Evolutionary conservation across 2,329 filamentous ascomycete genomes (phyloP), one percentile per base, ranked within the genome.

Genomic region (Ceratocystis eucalypticola): DNA sequence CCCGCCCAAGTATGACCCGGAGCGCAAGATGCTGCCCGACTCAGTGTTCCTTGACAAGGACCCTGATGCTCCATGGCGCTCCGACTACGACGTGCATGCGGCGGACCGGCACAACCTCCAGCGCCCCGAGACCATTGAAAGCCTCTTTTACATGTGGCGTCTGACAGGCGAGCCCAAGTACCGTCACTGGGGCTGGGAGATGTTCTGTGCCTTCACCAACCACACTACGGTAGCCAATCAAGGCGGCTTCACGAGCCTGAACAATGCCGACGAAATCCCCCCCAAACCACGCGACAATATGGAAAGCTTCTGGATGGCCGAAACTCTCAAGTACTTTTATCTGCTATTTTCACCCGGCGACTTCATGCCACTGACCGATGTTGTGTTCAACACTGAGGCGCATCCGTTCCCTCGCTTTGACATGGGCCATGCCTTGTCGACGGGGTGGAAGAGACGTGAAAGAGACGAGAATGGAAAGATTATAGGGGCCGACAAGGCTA

Each of bases 271-370:
- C 70, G 76, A 77, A 4, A 76, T 94, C 8, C 91, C 92, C 22
- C 85, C 91, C 0, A 75, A 79, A 15, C 78, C 80, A 59, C 81
- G 85, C 68, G 93, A 99, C 76, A 97, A 97, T 71, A 96, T 99
- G 93, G 94, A 99, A 78, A 95, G 91, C 74, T 97, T 97, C 77
- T 99, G 94, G 94, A 83, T 99, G 80, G 92, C 94, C 61, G 94
- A 99, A 78, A 99, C 94, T 25, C 80, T 99, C 57, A 99, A 99
- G 77, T 99, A 99, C 75, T 88, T 99, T 74, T 99, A 96, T 75
- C 84, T 99, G 50, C 81, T 99, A 44, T 99, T 99, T 77, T 92
- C 90, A 1, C 86, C 89, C 3, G 80, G 87, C 70, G 89, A 95
- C 68, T 76, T 96, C 46, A 79, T 97, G 53, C 91, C 92, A 1